These are phyloP conservation scores for Pestalotiopsis sp. DNA, from an alignment of 2,329 filamentous ascomycete genomes.

Conservation along the genomic window DNA sequence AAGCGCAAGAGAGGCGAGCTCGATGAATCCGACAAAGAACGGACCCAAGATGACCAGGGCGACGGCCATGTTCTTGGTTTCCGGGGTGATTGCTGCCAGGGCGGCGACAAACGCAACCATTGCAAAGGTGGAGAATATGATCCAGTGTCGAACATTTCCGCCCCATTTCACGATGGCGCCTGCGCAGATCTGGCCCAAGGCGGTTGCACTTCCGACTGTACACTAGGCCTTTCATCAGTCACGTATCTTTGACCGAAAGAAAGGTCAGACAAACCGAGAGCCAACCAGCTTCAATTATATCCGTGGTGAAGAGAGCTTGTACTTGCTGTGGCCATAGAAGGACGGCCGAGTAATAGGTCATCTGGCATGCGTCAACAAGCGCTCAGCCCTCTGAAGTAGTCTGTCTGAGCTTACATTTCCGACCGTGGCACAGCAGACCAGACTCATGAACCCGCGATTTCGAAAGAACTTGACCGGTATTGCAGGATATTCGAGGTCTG, in stretches of 20 bases:
- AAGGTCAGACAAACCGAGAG: constrained; percentile 26
- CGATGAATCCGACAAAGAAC: constrained; percentile 39
- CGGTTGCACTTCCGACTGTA: constrained; percentile 36
- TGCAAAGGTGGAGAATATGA: constrained; percentile 37
- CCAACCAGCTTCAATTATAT: constrained; percentile 38
- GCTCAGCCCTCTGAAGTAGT: background rate
- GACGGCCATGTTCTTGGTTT: constrained; percentile 32
- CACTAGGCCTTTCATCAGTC: constrained; percentile 18
- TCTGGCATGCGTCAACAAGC: constrained; percentile 18
- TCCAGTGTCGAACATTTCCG: constrained; percentile 38
- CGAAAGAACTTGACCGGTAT: constrained; percentile 39
- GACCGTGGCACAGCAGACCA: constrained; percentile 37
- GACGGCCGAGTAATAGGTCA: constrained; percentile 36
- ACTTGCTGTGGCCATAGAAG: constrained; percentile 40
- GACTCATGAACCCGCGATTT: constrained; percentile 38
- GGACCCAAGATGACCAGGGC: constrained; percentile 38
- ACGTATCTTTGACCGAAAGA: too few species aligned
- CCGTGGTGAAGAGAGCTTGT: constrained; percentile 34
- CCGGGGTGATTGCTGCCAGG: constrained; percentile 35
- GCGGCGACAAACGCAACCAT: constrained; percentile 39
- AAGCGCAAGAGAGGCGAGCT: constrained; percentile 35
- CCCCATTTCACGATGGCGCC: constrained; percentile 35
- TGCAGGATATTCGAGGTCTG: constrained; percentile 36
- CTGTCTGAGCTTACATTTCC: constrained; percentile 28
- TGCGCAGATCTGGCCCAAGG: constrained; percentile 35